Evolutionary conservation across 1,139 yeast species (phyloP).

Genomic region (Lodderomyces jiufengensis): DNA sequence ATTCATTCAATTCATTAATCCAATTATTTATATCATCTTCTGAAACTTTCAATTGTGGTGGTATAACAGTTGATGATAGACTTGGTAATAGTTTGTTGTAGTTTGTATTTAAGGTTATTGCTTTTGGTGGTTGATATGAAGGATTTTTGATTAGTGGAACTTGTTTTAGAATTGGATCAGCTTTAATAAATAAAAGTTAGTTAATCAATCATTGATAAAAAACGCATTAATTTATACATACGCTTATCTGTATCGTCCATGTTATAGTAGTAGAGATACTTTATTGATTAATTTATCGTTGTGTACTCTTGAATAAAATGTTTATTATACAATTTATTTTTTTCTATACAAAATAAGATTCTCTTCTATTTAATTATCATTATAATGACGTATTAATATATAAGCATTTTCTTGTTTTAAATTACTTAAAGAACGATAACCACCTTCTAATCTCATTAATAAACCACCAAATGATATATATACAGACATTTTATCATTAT

Average conservation of each 20-base stretch:
- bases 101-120: constrained; percentile 51
- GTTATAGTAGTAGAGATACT: not conserved
- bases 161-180: constrained; percentile 50
- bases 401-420: constrained; percentile 94
- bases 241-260: constrained; percentile 21
- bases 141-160: constrained; percentile 61
- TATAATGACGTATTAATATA: constrained; percentile 75
- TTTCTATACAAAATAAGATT: no score
- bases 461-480: constrained; percentile 96
- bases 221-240: constrained; percentile 11
- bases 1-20: constrained; percentile 23
- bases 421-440: constrained; percentile 81
- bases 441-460: constrained; percentile 91
- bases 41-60: constrained; percentile 36
- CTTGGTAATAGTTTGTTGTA: constrained; percentile 43
- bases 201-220: not conserved
- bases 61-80: constrained; percentile 30
- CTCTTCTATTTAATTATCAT: constrained; percentile 29
- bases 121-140: constrained; percentile 52
- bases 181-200: constrained; percentile 23
- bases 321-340: no score
- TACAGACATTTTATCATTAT: constrained; percentile 73
- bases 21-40: constrained; percentile 28
- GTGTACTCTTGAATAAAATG: no score
- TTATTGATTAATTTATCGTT: no score